phyloP scores from a whole-genome alignment of 129 eudicot species.

The Silybum marianum region DNA sequence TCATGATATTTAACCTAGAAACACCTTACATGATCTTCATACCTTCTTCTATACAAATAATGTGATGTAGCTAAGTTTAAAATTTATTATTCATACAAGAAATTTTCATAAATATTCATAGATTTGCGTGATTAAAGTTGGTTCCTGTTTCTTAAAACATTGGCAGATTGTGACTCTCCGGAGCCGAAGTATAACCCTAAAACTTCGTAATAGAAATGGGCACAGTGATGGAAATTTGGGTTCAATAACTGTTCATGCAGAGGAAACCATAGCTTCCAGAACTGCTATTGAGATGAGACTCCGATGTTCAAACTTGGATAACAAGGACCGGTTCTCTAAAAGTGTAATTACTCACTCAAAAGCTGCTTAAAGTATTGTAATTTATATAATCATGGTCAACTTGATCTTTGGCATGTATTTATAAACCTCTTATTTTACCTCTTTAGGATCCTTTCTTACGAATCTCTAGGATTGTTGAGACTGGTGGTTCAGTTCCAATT shows the following conservation, averaged over 20 bases:
- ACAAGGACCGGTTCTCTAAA: constrained; percentile 86
- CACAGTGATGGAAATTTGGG: constrained; percentile 55
- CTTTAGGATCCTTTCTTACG: constrained; percentile 90
- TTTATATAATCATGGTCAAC: not conserved
- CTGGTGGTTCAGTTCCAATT: constrained; percentile 68
- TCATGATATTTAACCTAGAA: constrained; percentile 15
- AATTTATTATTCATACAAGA: not conserved
- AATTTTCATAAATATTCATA: not conserved
- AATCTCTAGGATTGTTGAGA: constrained; percentile 77
- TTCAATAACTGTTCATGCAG: constrained; percentile 74
- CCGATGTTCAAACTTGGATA: constrained; percentile 65
- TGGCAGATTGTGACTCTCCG: constrained; percentile 78
- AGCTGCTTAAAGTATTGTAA: not conserved
- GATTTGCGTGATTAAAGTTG: not conserved
- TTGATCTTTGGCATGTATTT: not conserved
- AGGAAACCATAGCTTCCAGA: constrained; percentile 79
- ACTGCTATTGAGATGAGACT: constrained; percentile 72
- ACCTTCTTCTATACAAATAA: not conserved
- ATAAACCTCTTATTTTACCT: not conserved
- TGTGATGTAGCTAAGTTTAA: not conserved
- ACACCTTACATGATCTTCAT: not conserved
- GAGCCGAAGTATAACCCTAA: constrained; percentile 62
- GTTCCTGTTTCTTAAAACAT: not conserved
- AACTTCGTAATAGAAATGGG: constrained; percentile 54
- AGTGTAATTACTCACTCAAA: constrained; percentile 57